Conservation (phyloP, 345 rosid species). For the Gossypioides kirkii region DNA sequence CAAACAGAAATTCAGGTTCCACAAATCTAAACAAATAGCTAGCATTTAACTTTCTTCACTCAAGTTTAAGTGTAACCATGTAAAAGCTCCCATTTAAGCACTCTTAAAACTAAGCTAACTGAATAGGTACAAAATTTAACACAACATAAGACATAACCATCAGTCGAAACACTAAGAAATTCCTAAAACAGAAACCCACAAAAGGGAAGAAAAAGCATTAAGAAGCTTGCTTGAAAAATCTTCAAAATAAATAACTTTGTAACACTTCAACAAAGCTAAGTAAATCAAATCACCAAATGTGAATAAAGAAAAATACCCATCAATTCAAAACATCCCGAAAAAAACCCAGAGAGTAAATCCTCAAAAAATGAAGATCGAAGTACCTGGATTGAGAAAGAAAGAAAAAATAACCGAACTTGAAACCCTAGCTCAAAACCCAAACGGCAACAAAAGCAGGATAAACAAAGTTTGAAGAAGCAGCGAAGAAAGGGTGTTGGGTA, state of each 20-base stretch:
- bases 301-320: neutral
- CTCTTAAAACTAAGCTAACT: neutral
- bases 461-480: neutral
- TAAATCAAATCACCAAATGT: neutral
- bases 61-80: neutral
- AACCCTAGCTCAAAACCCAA: constrained; percentile 9
- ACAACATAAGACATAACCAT: neutral
- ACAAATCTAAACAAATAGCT: neutral
- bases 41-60: neutral
- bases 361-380: neutral
- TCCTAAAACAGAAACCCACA: neutral
- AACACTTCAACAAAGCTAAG: neutral
- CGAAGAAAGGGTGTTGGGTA: constrained; percentile 18
- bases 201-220: neutral
- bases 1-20: neutral
- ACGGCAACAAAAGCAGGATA: neutral
- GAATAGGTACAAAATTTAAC: neutral
- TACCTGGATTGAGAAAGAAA: constrained; percentile 8
- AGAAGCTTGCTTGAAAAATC: neutral
- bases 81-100: neutral
- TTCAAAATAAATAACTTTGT: neutral
- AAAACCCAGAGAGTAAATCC: neutral
- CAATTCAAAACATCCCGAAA: neutral
- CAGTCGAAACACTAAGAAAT: neutral
- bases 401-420: neutral